A percentile compares a stretch with the other conserved stretches of the same genome.
phyloP scores from a whole-genome alignment of 805 yeast species.

The Scheffersomyces spartinae region DNA sequence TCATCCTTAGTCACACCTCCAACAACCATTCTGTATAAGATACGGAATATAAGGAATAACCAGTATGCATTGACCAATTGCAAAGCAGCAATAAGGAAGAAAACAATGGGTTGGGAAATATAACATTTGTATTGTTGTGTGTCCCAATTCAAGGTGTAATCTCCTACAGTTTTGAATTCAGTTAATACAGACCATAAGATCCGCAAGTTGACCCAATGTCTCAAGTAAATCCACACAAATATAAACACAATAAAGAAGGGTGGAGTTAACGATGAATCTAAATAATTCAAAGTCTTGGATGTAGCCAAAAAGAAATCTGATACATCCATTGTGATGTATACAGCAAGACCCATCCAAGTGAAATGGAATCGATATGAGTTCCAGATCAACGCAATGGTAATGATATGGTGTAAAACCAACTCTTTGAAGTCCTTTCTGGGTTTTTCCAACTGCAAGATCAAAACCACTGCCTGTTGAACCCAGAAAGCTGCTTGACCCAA shows the following conservation, averaged over 20 bases:
- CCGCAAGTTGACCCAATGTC: slow-evolving; percentile 75
- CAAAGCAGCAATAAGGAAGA: slow-evolving; percentile 61
- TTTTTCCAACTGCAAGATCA: slow-evolving; percentile 77
- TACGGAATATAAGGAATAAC: slow-evolving; percentile 73
- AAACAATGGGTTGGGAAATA: slow-evolving; percentile 88
- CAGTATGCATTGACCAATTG: slow-evolving; percentile 84
- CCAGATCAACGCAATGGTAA: slow-evolving; percentile 81
- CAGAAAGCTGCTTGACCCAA: slow-evolving; percentile 93
- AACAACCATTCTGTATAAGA: slow-evolving; percentile 53
- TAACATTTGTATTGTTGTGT: slow-evolving; percentile 94
- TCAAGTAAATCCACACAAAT: slow-evolving; percentile 70
- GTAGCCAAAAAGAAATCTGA: slow-evolving; percentile 80
- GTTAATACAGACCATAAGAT: slow-evolving; percentile 80
- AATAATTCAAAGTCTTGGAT: slow-evolving; percentile 80
- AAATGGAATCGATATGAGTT: slow-evolving; percentile 87
- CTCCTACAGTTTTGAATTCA: slow-evolving; percentile 80
- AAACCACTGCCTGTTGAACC: slow-evolving; percentile 88
- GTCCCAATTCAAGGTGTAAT: slow-evolving; percentile 67
- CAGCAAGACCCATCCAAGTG: slow-evolving; percentile 88
- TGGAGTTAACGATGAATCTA: slow-evolving; percentile 53
- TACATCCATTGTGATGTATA: slow-evolving; percentile 92
- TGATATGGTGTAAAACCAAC: slow-evolving; percentile 83
- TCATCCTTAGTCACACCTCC: slow-evolving; percentile 63
- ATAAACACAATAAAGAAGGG: slow-evolving; percentile 64
- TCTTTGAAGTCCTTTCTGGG: slow-evolving; percentile 93